Conservation (phyloP, 2,329 filamentous ascomycete genomes). For the Arthrobotrys iridis region DNA sequence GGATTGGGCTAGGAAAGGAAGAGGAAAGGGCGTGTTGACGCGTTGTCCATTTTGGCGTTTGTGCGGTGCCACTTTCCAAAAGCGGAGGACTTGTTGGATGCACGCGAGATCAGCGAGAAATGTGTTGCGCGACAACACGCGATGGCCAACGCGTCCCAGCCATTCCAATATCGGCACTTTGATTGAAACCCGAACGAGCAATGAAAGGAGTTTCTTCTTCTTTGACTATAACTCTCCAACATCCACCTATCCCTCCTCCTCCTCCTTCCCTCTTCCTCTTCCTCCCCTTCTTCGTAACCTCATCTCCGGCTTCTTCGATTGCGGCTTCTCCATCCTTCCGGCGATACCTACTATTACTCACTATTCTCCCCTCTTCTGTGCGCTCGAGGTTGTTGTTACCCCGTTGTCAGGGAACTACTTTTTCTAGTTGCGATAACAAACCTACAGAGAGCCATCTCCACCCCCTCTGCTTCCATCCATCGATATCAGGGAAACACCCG, state of each 20-base stretch:
- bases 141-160: slow-evolving; percentile 41
- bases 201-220: slow-evolving; percentile 16
- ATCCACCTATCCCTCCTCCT: not conserved
- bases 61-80: not conserved
- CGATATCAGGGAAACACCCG: no score
- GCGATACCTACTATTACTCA: not conserved
- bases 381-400: not conserved
- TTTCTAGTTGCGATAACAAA: no score
- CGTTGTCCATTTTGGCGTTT: not conserved
- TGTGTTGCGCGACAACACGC: slow-evolving; percentile 36
- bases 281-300: not conserved
- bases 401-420: not conserved
- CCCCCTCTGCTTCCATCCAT: no score
- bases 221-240: slow-evolving; percentile 11
- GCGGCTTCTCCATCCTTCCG: not conserved
- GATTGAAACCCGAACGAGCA: not conserved
- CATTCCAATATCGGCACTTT: slow-evolving; percentile 45
- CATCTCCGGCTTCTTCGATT: not conserved
- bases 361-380: not conserved
- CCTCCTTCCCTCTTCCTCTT: slow-evolving; percentile 14
- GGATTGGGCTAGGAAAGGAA: not conserved
- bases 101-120: slow-evolving; percentile 22
- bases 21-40: not conserved
- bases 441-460: no score
- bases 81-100: not conserved